Conservation (phyloP, 257 asterid genomes). For the Ballota nigra region DNA sequence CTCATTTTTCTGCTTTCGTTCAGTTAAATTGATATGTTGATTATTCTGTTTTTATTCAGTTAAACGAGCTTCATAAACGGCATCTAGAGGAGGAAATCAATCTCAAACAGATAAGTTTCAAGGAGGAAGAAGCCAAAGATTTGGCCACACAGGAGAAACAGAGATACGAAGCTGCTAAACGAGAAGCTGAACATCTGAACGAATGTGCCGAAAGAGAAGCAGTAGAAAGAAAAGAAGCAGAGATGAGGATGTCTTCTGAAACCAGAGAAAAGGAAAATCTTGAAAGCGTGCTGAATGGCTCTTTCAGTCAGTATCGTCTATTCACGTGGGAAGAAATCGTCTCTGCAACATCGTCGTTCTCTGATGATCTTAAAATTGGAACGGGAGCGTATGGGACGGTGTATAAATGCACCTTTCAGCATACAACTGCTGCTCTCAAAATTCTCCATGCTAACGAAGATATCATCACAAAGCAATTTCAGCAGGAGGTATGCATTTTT, state of each 20-base stretch:
- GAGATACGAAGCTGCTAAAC: conserved; percentile 56
- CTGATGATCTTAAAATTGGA: conserved; percentile 71
- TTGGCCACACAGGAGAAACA: conserved; percentile 55
- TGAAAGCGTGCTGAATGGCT: conserved; percentile 56
- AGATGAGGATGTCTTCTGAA: conserved; percentile 44
- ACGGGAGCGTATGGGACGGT: conserved; percentile 87
- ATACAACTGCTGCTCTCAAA: conserved; percentile 82
- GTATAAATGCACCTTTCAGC: conserved; percentile 78
- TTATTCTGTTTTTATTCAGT: conserved; percentile 35
- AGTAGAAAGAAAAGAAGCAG: conserved; percentile 64
- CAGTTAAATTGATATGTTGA: not conserved
- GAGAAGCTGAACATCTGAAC: conserved; percentile 61
- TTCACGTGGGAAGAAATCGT: conserved; percentile 84
- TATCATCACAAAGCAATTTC: conserved; percentile 60
- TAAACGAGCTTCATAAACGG: conserved; percentile 62
- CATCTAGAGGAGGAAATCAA: conserved; percentile 62
- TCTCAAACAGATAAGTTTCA: conserved; percentile 48
- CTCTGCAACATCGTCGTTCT: conserved; percentile 66
- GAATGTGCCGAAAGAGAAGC: conserved; percentile 74
- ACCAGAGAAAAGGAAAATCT: conserved; percentile 68
- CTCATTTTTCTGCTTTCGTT: not conserved
- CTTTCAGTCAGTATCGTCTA: conserved; percentile 46
- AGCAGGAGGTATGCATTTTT: conserved; percentile 72
- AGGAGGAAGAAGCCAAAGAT: conserved; percentile 77
- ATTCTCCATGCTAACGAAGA: conserved; percentile 65